These are phyloP conservation scores for Ehretia macrophylla DNA, from an alignment of 257 asterid species.

Conservation along the genomic window DNA sequence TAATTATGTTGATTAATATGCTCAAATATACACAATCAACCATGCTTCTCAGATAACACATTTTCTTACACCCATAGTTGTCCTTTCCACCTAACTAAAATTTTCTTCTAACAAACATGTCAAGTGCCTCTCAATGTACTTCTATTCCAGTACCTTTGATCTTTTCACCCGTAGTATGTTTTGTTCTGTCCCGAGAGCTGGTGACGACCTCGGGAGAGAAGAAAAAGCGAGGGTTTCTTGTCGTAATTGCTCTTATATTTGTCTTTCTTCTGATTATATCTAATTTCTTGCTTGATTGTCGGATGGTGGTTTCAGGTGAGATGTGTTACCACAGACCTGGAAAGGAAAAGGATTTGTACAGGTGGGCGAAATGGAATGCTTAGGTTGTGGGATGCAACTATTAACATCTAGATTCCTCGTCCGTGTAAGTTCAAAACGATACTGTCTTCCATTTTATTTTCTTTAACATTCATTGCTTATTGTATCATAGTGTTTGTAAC, in stretches of 20 bases:
- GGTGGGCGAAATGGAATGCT: constrained; percentile 95
- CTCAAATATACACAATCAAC: no score
- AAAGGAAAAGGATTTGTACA: constrained; percentile 84
- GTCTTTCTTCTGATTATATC: constrained; percentile 2
- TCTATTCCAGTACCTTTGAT: no score
- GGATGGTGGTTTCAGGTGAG: constrained; percentile 63
- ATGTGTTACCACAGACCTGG: constrained; percentile 82
- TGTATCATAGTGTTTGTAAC: constrained; percentile 5
- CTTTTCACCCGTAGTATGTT: no score
- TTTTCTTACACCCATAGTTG: no score
- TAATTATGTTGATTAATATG: no score
- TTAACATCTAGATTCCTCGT: constrained; percentile 47
- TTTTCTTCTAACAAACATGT: no score
- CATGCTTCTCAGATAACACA: no score
- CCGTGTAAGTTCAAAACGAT: not conserved
- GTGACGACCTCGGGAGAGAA: no score
- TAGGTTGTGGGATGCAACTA: constrained; percentile 97
- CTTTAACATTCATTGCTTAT: not conserved
- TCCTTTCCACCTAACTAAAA: no score
- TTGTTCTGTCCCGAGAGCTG: no score
- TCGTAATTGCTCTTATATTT: constrained; percentile 5
- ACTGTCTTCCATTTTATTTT: not conserved
- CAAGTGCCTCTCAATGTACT: no score
- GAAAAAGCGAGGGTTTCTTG: no score
- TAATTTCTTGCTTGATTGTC: constrained; percentile 3